Conservation (phyloP, 1,284 basidiomycete genomes). For the Pseudozyma flocculosa region DNA sequence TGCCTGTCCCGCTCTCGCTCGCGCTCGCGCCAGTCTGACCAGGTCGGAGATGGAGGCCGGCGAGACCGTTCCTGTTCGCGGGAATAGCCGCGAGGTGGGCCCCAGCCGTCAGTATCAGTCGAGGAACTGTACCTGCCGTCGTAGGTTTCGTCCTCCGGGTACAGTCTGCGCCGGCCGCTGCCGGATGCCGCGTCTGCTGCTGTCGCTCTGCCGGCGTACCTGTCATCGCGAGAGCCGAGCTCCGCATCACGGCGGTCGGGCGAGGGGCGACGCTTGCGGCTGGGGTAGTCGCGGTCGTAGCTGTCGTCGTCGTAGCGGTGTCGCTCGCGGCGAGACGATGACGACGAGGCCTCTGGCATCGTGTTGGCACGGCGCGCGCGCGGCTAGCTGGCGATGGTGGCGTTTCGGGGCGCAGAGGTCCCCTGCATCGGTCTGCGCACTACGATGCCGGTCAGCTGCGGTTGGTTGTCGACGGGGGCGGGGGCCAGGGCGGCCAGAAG, state of each 20-base stretch:
- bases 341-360: neutral
- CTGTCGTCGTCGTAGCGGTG: neutral
- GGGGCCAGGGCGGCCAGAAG: no score
- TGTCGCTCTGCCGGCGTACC: neutral
- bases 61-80: no score
- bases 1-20: neutral
- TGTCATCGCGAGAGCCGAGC: neutral
- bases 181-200: no score
- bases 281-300: neutral
- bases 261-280: neutral
- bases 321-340: neutral
- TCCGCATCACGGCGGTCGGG: neutral
- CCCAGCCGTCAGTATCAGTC: no score
- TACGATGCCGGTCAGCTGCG: no score
- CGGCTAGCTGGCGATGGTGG: no score
- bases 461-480: no score
- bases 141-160: neutral
- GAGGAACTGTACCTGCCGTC: neutral
- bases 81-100: no score
- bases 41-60: no score
- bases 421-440: no score
- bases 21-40: neutral
- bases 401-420: no score
- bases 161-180: neutral
- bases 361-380: no score